Evolutionary conservation across 805 yeast genomes (phyloP).

Genomic region (Kluyveromyces starmeri): DNA sequence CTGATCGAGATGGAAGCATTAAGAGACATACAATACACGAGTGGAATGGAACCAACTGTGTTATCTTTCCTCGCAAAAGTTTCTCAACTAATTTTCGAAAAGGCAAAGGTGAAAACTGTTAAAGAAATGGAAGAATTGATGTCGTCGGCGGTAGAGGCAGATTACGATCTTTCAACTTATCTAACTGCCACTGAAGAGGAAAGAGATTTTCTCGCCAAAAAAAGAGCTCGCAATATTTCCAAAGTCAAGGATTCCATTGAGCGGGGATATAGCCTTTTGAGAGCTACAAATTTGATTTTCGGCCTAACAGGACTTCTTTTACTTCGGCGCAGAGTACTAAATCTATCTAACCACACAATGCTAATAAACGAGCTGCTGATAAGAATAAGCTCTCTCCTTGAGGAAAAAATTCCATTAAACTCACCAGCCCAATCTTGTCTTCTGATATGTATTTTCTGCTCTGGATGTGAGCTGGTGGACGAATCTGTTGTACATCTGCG

Average conservation of each 20-base stretch:
- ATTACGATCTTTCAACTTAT: constrained; percentile 25
- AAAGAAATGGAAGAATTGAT: constrained; percentile 6
- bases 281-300: constrained; percentile 46
- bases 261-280: constrained; percentile 22
- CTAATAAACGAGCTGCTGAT: constrained; percentile 35
- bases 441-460: constrained; percentile 16
- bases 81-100: constrained; percentile 30
- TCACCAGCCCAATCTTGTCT: constrained; percentile 15
- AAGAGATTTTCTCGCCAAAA: constrained; percentile 14
- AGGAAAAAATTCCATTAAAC: constrained; percentile 8
- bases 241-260: background rate
- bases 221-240: constrained; percentile 5
- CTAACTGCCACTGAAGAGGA: constrained; percentile 19
- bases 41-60: constrained; percentile 59
- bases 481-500: constrained; percentile 9
- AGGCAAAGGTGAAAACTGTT: constrained; percentile 9
- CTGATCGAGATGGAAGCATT: constrained; percentile 12
- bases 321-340: constrained; percentile 46
- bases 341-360: constrained; percentile 37
- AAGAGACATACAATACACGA: constrained; percentile 47
- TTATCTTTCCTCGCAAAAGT: constrained; percentile 50
- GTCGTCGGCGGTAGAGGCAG: constrained; percentile 34
- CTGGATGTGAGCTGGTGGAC: constrained; percentile 18
- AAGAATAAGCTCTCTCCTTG: constrained; percentile 10
- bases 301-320: constrained; percentile 48